Conservation (phyloP, 2,329 filamentous ascomycete species). For the Fusarium sp. region DNA sequence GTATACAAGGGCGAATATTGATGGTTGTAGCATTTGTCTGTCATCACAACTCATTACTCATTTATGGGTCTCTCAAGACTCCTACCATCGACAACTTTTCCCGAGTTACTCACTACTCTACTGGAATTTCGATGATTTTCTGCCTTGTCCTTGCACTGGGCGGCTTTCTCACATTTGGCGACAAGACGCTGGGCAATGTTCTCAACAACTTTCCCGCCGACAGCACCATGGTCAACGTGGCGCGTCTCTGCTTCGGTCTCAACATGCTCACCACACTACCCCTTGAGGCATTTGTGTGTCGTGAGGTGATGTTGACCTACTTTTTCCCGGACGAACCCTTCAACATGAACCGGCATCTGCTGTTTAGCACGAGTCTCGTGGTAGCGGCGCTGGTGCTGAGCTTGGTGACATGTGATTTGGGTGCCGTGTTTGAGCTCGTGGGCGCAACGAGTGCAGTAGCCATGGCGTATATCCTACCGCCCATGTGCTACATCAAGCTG, state of each 20-base stretch:
- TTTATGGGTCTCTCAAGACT: conserved; percentile 94
- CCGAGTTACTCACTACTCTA: conserved; percentile 93
- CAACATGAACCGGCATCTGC: conserved; percentile 84
- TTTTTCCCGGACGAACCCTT: conserved; percentile 77
- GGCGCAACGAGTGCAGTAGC: conserved; percentile 95
- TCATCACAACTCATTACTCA: conserved; percentile 96
- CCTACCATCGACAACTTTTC: conserved; percentile 97
- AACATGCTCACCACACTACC: conserved; percentile 99
- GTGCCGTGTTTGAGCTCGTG: conserved; percentile 94
- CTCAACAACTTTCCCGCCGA: conserved; percentile 96
- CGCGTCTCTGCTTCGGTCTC: conserved; percentile 92
- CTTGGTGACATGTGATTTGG: conserved; percentile 91
- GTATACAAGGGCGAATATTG: not conserved
- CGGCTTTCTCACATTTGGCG: conserved; percentile 93
- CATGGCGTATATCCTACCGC: conserved; percentile 94
- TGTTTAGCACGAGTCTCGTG: conserved; percentile 88
- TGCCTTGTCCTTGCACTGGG: conserved; percentile 89
- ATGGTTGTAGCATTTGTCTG: conserved; percentile 68
- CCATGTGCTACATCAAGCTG: conserved; percentile 94
- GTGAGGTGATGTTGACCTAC: conserved; percentile 95
- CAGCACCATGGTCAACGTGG: conserved; percentile 94
- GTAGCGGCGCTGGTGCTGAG: conserved; percentile 80
- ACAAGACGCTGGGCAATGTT: conserved; percentile 92
- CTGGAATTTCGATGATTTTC: conserved; percentile 88
- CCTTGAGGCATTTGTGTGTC: conserved; percentile 96